These are phyloP conservation scores for Mycena latifolia DNA, from an alignment of 768 basidiomycete species.

Conservation along the genomic window DNA sequence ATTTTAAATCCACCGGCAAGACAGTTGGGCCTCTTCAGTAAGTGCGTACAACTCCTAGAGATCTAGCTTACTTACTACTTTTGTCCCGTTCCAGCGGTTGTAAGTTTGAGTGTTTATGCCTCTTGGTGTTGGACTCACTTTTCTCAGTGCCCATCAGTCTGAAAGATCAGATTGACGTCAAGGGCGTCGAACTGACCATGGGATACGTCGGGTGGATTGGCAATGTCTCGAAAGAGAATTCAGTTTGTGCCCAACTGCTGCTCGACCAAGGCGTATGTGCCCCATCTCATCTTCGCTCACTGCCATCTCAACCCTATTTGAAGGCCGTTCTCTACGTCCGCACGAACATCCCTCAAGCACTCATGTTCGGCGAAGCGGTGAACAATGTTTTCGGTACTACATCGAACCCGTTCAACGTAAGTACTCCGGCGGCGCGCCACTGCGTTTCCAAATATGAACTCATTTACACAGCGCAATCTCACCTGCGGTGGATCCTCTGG, in stretches of 20 bases:
- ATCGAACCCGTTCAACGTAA: constrained; percentile 8
- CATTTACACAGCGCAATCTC: constrained; percentile 72
- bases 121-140: not conserved
- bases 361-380: constrained; percentile 82
- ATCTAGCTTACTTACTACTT: not conserved
- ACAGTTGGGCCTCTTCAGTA: not conserved
- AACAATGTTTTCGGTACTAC: constrained; percentile 78
- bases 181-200: constrained; percentile 1
- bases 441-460: not conserved
- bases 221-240: not conserved
- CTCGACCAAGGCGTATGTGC: not conserved
- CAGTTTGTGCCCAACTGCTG: not conserved
- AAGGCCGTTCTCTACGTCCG: not conserved
- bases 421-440: not conserved
- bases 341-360: constrained; percentile 69
- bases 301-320: not conserved
- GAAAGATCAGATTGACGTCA: not conserved
- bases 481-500: constrained; percentile 86
- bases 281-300: not conserved
- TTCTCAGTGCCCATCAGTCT: not conserved
- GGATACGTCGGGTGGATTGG: not conserved
- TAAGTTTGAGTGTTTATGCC: not conserved
- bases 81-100: not conserved
- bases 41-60: not conserved
- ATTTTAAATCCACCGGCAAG: not conserved